Evolutionary conservation across 164 flowering plant species (phyloP).

Genomic region (Echeveria elegans): DNA sequence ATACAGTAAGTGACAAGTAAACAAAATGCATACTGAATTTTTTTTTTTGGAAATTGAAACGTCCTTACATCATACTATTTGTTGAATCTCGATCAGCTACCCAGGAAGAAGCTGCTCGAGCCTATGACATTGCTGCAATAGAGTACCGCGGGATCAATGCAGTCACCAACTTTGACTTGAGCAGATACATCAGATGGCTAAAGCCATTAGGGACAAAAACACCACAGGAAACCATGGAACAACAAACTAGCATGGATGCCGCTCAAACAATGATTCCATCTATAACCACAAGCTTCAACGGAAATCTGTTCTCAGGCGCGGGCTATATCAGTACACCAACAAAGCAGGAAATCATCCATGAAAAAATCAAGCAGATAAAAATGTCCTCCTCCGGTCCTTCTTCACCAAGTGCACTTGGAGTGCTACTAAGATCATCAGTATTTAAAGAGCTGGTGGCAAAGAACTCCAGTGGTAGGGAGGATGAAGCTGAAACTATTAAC

Average conservation of each 20-base stretch:
- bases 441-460: constrained; percentile 31
- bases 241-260: not conserved
- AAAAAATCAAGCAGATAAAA: constrained; percentile 12
- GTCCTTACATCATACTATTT: not conserved
- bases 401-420: constrained; percentile 34
- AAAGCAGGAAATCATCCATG: constrained; percentile 15
- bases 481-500: constrained; percentile 18
- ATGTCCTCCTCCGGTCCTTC: constrained; percentile 20
- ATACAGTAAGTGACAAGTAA: not conserved
- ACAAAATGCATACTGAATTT: too few relatives aligned
- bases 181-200: constrained; percentile 49
- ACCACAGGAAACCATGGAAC: not conserved
- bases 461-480: constrained; percentile 22
- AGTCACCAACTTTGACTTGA: constrained; percentile 87
- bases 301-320: not conserved
- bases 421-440: constrained; percentile 35
- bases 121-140: constrained; percentile 88
- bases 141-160: constrained; percentile 83
- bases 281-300: not conserved
- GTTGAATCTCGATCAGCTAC: constrained; percentile 35
- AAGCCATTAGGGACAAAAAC: constrained; percentile 27
- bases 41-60: not conserved
- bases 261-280: not conserved
- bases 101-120: constrained; percentile 95
- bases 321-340: constrained; percentile 12